Evolutionary conservation across 2,329 filamentous ascomycete species (phyloP), one percentile per base, ranked within the genome.

Genomic region (Trichoderma semiorbis): DNA sequence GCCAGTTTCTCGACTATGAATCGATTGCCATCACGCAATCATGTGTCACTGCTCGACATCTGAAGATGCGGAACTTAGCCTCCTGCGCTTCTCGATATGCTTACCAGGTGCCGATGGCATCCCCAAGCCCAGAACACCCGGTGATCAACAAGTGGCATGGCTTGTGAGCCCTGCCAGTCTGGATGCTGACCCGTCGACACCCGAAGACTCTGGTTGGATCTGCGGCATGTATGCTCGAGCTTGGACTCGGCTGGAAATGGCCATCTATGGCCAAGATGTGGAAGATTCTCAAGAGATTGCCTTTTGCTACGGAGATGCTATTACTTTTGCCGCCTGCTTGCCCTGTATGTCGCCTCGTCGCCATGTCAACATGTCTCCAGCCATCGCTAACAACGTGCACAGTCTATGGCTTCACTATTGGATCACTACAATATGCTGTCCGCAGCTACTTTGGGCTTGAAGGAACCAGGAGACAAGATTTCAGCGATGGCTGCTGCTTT

Each of bases 391-490:
- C 39, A 64, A 7, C 12, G 12, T n/a, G 39, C n/a, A 12, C 58
- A 83, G 81, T 79, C 70, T 82, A 80, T 63, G 77, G 78, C 16
- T 73, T 71, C 47, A 70, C 79, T 7, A 47, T 81, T 10, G 73
- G 74, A n/a, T 74, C 71, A 14, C 73, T 82, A 12, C 81, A 81
- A 66, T 70, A 71, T 7, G 74, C 74, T 2, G 75, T 82, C 70
- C 80, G 81, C 26, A 55, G 75, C 3, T 76, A 79, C 36, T 83
- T 82, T 74, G 74, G 74, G 68, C 81, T 83, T 47, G 70, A 77
- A 7, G 80, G 80, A 28, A 67, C 57, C 8, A 57, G 70, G 0
- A 36, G 28, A 12, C 39, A 53, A 4, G 81, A 83, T 66, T 78
- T 43, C 16, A 16, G 14, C 3, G 74, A 75, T 26, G 75, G 76